phyloP scores from a whole-genome alignment of 2,329 filamentous ascomycete species.

The Periconia macrospinosa region DNA sequence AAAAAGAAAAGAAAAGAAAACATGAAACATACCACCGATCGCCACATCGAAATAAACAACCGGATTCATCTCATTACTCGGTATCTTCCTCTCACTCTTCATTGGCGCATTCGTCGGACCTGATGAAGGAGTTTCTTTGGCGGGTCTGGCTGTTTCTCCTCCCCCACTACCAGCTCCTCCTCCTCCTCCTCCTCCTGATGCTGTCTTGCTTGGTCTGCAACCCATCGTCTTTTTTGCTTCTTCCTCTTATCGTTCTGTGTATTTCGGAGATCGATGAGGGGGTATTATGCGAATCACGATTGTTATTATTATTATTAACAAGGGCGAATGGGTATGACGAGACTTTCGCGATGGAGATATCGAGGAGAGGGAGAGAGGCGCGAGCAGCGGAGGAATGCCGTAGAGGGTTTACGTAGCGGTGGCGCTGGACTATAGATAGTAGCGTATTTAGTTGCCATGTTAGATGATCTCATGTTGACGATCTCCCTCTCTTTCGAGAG shows the following conservation, averaged over 20 bases:
- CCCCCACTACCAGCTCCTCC: background rate
- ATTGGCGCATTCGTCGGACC: background rate
- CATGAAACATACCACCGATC: slow-evolving; percentile 9
- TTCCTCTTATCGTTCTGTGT: too few relatives aligned
- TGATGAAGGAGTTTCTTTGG: background rate
- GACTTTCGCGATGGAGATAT: too few relatives aligned
- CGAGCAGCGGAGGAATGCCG: background rate
- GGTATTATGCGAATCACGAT: too few relatives aligned
- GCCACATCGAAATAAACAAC: slow-evolving; percentile 20
- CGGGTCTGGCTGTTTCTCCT: background rate
- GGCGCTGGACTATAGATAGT: background rate
- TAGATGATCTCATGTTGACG: background rate
- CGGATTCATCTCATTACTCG: slow-evolving; percentile 14
- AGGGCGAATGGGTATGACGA: too few relatives aligned
- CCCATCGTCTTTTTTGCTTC: background rate
- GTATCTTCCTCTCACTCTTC: slow-evolving; percentile 1
- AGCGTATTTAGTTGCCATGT: background rate
- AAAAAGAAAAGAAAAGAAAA: background rate
- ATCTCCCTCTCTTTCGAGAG: background rate
- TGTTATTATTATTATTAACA: too few relatives aligned
- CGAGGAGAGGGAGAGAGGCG: too few relatives aligned
- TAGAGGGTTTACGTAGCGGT: background rate
- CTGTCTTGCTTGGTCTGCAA: background rate
- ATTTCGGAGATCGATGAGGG: too few relatives aligned
- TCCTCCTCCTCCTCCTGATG: too few relatives aligned